These are phyloP conservation scores for Fistulina hepatica DNA, from an alignment of 1,284 basidiomycete genomes.

Conservation along the genomic window DNA sequence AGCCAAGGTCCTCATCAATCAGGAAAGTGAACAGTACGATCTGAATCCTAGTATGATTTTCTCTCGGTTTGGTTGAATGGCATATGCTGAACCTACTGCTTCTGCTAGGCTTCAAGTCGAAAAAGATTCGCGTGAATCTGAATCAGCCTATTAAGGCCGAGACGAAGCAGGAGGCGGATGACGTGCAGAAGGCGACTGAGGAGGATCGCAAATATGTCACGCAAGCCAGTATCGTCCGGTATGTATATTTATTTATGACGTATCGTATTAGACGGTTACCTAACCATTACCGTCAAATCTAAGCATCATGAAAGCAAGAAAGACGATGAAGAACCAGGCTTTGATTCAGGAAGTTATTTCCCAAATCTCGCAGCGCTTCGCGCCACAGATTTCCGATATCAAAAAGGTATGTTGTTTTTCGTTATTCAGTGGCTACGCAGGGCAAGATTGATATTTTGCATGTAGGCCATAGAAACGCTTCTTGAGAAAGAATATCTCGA, in stretches of 20 bases:
- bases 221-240: slow-evolving; percentile 96
- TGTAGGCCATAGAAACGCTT: slow-evolving; percentile 88
- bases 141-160: slow-evolving; percentile 94
- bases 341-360: slow-evolving; percentile 92
- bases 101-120: slow-evolving; percentile 80
- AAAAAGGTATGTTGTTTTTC: slow-evolving; percentile 51
- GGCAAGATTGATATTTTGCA: slow-evolving; percentile 1
- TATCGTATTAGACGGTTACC: not conserved
- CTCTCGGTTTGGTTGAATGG: slow-evolving; percentile 4
- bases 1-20: slow-evolving; percentile 80
- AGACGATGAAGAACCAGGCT: slow-evolving; percentile 94
- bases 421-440: too few species aligned
- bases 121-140: slow-evolving; percentile 92
- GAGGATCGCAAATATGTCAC: slow-evolving; percentile 97
- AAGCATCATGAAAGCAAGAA: slow-evolving; percentile 96
- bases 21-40: slow-evolving; percentile 83
- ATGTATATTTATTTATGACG: slow-evolving; percentile 19
- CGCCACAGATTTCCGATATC: slow-evolving; percentile 86
- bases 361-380: slow-evolving; percentile 83
- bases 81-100: not conserved
- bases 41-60: slow-evolving; percentile 76
- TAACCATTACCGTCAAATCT: slow-evolving; percentile 1
- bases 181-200: slow-evolving; percentile 92
- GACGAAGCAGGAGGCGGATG: slow-evolving; percentile 83
- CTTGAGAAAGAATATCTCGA: slow-evolving; percentile 98